Evolutionary conservation across 2,329 filamentous ascomycete species (phyloP).

Genomic region (Fusarium sp.): DNA sequence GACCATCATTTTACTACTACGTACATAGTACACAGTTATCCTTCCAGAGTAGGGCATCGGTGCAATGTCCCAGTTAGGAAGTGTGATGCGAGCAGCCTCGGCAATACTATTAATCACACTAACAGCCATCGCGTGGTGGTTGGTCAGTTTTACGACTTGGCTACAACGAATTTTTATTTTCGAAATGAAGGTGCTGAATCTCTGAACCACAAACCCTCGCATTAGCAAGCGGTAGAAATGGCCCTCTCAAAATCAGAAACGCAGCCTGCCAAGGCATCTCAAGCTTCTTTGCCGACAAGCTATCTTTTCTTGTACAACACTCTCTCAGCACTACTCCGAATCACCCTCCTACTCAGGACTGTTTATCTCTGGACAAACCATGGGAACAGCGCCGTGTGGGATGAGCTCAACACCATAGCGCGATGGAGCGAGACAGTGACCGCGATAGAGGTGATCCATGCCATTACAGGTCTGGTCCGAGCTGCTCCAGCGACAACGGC

Average conservation of each 20-base stretch:
- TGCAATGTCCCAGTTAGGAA: slow-evolving; percentile 18
- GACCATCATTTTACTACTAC: too few species aligned
- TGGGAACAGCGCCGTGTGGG: slow-evolving; percentile 33
- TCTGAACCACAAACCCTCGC: not conserved
- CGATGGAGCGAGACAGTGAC: slow-evolving; percentile 38
- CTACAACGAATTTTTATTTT: not conserved
- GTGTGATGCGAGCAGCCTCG: slow-evolving; percentile 18
- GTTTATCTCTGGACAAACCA: slow-evolving; percentile 16
- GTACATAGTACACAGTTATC: too few species aligned
- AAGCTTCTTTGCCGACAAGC: not conserved
- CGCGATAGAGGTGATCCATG: slow-evolving; percentile 27
- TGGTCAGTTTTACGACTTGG: not conserved
- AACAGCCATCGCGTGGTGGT: too few species aligned
- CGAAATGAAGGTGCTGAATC: not conserved
- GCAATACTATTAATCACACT: slow-evolving; percentile 2
- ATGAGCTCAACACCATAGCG: slow-evolving; percentile 23
- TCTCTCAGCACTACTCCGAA: slow-evolving; percentile 19
- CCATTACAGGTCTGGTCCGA: slow-evolving; percentile 26
- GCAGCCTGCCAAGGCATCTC: not conserved
- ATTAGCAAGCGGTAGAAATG: slow-evolving; percentile 2
- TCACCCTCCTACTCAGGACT: slow-evolving; percentile 17
- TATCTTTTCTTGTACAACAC: slow-evolving; percentile 37
- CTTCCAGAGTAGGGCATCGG: not conserved
- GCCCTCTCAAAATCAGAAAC: not conserved
- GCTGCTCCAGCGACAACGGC: slow-evolving; percentile 35